These are phyloP conservation scores for Lentinula detonsa DNA, from an alignment of 768 basidiomycete species.

Conservation along the genomic window DNA sequence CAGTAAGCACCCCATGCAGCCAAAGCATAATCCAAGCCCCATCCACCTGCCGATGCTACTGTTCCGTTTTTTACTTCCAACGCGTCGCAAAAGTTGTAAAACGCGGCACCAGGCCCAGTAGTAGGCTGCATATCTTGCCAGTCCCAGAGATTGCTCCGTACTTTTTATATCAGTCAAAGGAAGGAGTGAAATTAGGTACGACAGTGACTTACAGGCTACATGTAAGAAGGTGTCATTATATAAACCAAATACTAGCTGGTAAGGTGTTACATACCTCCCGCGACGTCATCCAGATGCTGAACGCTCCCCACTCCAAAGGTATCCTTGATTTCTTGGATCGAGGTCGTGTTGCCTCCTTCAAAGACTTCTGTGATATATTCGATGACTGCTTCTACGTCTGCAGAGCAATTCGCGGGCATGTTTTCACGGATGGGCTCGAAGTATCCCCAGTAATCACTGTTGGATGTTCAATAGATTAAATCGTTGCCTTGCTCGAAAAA, in stretches of 20 bases:
- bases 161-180: conserved; percentile 35
- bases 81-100: conserved; percentile 63
- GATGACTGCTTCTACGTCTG: conserved; percentile 62
- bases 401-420: conserved; percentile 71
- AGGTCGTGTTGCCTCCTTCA: conserved; percentile 31
- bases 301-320: conserved; percentile 52
- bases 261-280: conserved; percentile 35
- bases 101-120: conserved; percentile 36
- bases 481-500: background rate
- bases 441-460: conserved; percentile 61
- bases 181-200: conserved; percentile 30
- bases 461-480: background rate
- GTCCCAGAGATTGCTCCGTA: conserved; percentile 55
- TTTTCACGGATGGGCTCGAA: conserved; percentile 64
- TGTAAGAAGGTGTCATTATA: background rate
- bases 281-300: conserved; percentile 62
- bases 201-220: conserved; percentile 8
- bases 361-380: conserved; percentile 56
- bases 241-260: too few relatives aligned
- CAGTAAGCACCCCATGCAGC: conserved; percentile 57
- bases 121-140: conserved; percentile 61
- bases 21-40: conserved; percentile 59
- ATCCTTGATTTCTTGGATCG: conserved; percentile 50
- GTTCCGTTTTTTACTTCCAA: conserved; percentile 57
- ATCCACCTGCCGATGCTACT: conserved; percentile 44